These are phyloP conservation scores for Dipodascopsis uninucleata DNA, from an alignment of 805 yeast species.

Conservation along the genomic window DNA sequence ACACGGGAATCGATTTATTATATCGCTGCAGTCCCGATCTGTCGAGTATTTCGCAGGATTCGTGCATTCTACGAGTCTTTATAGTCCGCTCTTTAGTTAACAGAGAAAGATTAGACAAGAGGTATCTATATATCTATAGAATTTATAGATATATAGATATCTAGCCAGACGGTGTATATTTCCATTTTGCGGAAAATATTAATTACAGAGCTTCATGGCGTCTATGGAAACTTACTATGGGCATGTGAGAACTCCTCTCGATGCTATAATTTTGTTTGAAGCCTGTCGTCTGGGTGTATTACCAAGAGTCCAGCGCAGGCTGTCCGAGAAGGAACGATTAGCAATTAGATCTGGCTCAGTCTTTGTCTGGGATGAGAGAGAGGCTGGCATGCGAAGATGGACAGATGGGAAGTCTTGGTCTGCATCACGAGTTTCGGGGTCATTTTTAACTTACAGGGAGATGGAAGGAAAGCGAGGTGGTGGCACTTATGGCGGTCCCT, in stretches of 20 bases:
- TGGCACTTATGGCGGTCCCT: constrained; percentile 23
- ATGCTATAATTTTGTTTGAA: constrained; percentile 62
- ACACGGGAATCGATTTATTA: no score
- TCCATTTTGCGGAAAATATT: constrained; percentile 52
- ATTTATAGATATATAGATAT: no score
- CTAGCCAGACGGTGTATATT: no score
- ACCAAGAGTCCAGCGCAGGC: constrained; percentile 57
- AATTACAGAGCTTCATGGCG: constrained; percentile 8
- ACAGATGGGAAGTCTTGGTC: constrained; percentile 74
- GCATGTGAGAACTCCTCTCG: constrained; percentile 51
- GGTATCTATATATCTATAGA: no score
- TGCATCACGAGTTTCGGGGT: constrained; percentile 65
- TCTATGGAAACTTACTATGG: constrained; percentile 62
- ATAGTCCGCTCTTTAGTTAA: no score
- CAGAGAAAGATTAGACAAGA: no score
- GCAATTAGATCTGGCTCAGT: constrained; percentile 56
- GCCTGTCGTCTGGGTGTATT: constrained; percentile 56
- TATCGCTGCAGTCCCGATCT: no score
- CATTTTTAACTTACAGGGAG: constrained; percentile 60
- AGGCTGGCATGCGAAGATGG: constrained; percentile 72
- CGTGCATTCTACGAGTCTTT: no score
- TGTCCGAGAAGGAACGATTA: constrained; percentile 53
- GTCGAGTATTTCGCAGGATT: no score
- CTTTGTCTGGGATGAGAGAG: constrained; percentile 69
- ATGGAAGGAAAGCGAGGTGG: constrained; percentile 42